These are phyloP conservation scores for Afroboletus lepidellus DNA, from an alignment of 1,284 basidiomycete species.

Conservation along the genomic window DNA sequence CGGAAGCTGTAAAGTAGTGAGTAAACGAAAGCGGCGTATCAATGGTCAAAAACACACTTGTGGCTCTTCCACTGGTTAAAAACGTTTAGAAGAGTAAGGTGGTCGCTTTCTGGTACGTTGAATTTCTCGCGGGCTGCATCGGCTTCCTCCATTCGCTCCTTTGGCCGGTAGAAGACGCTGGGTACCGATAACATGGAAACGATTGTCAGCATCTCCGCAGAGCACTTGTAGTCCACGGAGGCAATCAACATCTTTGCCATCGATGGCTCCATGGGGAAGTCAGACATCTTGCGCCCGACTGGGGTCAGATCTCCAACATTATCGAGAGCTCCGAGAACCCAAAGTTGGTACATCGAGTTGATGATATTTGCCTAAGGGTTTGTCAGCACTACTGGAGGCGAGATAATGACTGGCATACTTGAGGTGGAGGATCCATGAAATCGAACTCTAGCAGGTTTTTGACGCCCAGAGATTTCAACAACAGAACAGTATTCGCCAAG, in stretches of 20 bases:
- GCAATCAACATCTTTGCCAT: slow-evolving; percentile 99
- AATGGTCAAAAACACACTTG: slow-evolving; percentile 51
- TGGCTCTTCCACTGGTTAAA: slow-evolving; percentile 98
- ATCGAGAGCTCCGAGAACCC: slow-evolving; percentile 96
- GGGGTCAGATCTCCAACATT: slow-evolving; percentile 96
- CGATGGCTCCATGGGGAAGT: slow-evolving; percentile 97
- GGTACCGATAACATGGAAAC: slow-evolving; percentile 99
- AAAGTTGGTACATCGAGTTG: slow-evolving; percentile 99
- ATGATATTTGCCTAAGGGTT: slow-evolving; percentile 78
- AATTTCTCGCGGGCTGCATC: slow-evolving; percentile 98
- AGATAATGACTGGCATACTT: slow-evolving; percentile 53
- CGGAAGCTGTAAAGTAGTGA: slow-evolving; percentile 55
- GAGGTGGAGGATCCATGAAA: slow-evolving; percentile 98
- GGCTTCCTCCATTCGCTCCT: slow-evolving; percentile 93
- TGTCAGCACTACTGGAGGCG: slow-evolving; percentile 41
- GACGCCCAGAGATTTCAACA: slow-evolving; percentile 94
- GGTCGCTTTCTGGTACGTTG: slow-evolving; percentile 97
- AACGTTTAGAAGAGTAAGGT: slow-evolving; percentile 93
- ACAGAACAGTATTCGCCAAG: slow-evolving; percentile 91
- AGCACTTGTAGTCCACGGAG: slow-evolving; percentile 91
- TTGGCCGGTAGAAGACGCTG: slow-evolving; percentile 93
- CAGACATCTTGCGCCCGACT: slow-evolving; percentile 94
- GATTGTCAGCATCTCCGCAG: slow-evolving; percentile 94
- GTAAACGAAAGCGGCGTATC: neutral
- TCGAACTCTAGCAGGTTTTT: slow-evolving; percentile 98